Evolutionary conservation across 139 green algal genomes (phyloP).

Genomic region (Edaphochlamys debaryana): DNA sequence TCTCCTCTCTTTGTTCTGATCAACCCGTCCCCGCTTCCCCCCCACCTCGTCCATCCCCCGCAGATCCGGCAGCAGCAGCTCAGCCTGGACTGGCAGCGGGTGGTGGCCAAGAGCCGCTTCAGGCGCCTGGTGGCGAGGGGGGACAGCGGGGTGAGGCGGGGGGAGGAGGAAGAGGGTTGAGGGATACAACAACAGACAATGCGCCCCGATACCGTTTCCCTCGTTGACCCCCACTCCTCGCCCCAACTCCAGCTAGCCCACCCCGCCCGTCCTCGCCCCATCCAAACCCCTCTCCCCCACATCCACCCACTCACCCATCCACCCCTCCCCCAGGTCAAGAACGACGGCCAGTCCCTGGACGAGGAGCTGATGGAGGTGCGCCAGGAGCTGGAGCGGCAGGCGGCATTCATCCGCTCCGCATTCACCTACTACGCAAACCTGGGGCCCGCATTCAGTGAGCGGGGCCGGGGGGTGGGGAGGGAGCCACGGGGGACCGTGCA

Average conservation of each 20-base stretch:
- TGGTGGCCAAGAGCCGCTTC: conserved; percentile 41
- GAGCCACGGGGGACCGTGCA: too few relatives aligned
- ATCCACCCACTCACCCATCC: too few relatives aligned
- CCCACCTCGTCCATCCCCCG: not conserved
- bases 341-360: conserved; percentile 41
- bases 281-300: too few relatives aligned
- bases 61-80: conserved; percentile 36
- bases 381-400: conserved; percentile 43
- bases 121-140: conserved; percentile 26
- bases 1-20: too few relatives aligned
- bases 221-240: too few relatives aligned
- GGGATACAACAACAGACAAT: not conserved
- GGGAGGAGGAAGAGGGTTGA: not conserved
- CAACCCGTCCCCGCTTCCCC: too few relatives aligned
- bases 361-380: conserved; percentile 51
- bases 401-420: conserved; percentile 40
- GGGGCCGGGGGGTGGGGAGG: not conserved
- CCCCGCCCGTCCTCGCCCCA: too few relatives aligned
- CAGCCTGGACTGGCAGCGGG: conserved; percentile 41
- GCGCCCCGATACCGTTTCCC: too few relatives aligned
- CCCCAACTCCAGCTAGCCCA: too few relatives aligned
- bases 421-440: conserved; percentile 58
- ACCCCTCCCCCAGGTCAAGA: conserved; percentile 34
- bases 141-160: conserved; percentile 14
- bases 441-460: conserved; percentile 28